Evolutionary conservation across 257 asterid species (phyloP), one percentile per base, ranked within the genome.

Genomic region (Paraleonurus japonicus): DNA sequence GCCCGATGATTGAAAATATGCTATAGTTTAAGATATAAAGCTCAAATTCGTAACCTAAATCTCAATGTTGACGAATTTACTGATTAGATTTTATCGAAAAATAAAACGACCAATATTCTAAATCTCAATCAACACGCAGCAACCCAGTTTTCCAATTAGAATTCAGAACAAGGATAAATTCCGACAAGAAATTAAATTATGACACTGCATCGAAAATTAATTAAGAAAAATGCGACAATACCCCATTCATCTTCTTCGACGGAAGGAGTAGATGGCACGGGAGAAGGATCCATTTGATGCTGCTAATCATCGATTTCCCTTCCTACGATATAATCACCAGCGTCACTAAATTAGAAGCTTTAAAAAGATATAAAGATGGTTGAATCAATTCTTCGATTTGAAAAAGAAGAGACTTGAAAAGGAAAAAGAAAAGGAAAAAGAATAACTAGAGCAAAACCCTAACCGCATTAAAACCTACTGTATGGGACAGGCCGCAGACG

Each of bases 201-300:
- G 28, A 19, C 2, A 30, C 20, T 5, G 13, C 74, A 60, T n/a
- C 6, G 37, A 23, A 10, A 63, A 48, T 48, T 47, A 28, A 22
- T 5, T 5, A 2, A 54, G 4, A 51, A 1, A 54, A 59, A 32
- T 15, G 17, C 30, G 10, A 41, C 26, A 67, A 58, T 50, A 78
- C 78, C 83, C 87, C 85, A 83, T 82, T 87, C 96, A 20, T 90
- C 89, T 69, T 84, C 89, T 69, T 84, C 86, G 30, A 53, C 37
- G 63, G 89, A 74, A 78, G 81, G 68, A 81, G 87, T 41, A 81
- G 83, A 61, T 47, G 81, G 93, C 76, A 72, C 73, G 33, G 78
- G 74, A 48, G 83, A 79, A 32, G 76, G 63, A 65, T 87, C 96
- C 92, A 89, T 86, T 60, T 64, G 76, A 60, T 65, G 84, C 79